These are phyloP conservation scores for Pseudocercospora ulei DNA, from an alignment of 2,329 filamentous ascomycete genomes.

Conservation along the genomic window DNA sequence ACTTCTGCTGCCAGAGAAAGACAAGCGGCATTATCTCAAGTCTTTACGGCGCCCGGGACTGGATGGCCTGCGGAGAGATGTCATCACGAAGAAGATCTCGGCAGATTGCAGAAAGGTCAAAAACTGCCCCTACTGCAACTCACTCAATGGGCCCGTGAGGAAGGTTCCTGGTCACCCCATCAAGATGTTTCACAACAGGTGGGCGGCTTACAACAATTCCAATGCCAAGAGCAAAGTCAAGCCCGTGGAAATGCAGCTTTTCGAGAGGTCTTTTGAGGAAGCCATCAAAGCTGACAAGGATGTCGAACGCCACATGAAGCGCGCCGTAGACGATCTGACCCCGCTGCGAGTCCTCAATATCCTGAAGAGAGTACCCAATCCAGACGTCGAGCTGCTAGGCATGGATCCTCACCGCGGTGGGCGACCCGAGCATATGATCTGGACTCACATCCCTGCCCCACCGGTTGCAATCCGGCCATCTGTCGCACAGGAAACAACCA, in stretches of 20 bases:
- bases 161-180: slow-evolving; percentile 73
- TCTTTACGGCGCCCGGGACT: slow-evolving; percentile 70
- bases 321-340: slow-evolving; percentile 89
- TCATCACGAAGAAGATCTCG: slow-evolving; percentile 78
- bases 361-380: slow-evolving; percentile 74
- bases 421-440: slow-evolving; percentile 91
- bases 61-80: slow-evolving; percentile 75
- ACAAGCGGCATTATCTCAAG: slow-evolving; percentile 66
- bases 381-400: slow-evolving; percentile 83
- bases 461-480: slow-evolving; percentile 91
- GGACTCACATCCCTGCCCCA: slow-evolving; percentile 90
- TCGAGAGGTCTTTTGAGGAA: slow-evolving; percentile 74
- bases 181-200: slow-evolving; percentile 91
- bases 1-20: slow-evolving; percentile 70
- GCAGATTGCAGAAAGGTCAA: slow-evolving; percentile 83
- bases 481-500: slow-evolving; percentile 83
- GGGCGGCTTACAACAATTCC: slow-evolving; percentile 76
- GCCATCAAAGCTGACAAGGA: slow-evolving; percentile 71
- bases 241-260: slow-evolving; percentile 70
- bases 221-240: slow-evolving; percentile 74
- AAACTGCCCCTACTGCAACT: slow-evolving; percentile 67
- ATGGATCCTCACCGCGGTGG: slow-evolving; percentile 70
- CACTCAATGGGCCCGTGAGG: slow-evolving; percentile 81
- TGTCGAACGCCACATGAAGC: slow-evolving; percentile 79
- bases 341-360: slow-evolving; percentile 80